phyloP scores from a whole-genome alignment of 495 filamentous ascomycete genomes.

The Trichoderma gamsii region DNA sequence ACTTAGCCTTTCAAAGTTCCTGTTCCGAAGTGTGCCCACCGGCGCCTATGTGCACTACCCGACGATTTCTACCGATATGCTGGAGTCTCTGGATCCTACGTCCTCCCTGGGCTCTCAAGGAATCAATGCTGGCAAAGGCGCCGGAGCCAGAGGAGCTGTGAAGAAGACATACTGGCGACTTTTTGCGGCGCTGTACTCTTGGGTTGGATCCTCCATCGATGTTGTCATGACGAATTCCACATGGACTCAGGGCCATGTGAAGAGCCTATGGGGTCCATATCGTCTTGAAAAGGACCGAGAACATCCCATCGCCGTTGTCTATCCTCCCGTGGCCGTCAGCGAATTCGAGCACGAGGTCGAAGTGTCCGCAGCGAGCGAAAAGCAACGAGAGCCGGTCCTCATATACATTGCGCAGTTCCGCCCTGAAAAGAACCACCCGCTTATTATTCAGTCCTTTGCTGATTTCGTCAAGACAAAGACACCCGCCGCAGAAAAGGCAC shows the following conservation, averaged over 20 bases:
- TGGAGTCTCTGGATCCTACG: slow-evolving; percentile 66
- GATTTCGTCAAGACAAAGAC: slow-evolving; percentile 49
- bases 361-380: slow-evolving; percentile 59
- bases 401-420: slow-evolving; percentile 97
- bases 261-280: slow-evolving; percentile 65
- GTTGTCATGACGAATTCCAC: slow-evolving; percentile 94
- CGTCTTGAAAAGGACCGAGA: slow-evolving; percentile 37
- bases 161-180: slow-evolving; percentile 81
- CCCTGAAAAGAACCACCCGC: slow-evolving; percentile 89
- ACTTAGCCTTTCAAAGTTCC: slow-evolving; percentile 69
- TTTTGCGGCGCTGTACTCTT: slow-evolving; percentile 75
- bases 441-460: slow-evolving; percentile 78
- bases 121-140: slow-evolving; percentile 74
- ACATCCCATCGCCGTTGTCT: slow-evolving; percentile 61
- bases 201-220: slow-evolving; percentile 74
- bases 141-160: slow-evolving; percentile 54
- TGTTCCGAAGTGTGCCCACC: slow-evolving; percentile 78
- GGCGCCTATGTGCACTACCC: slow-evolving; percentile 96
- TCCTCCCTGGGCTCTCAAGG: slow-evolving; percentile 57
- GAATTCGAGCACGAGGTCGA: slow-evolving; percentile 69
- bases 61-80: slow-evolving; percentile 98
- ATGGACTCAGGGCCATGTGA: slow-evolving; percentile 87
- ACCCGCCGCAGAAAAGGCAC: slow-evolving; percentile 46
- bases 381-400: slow-evolving; percentile 57
- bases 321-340: slow-evolving; percentile 83